Conservation (phyloP, 441 rosid species). For the Mallotus repandus region DNA sequence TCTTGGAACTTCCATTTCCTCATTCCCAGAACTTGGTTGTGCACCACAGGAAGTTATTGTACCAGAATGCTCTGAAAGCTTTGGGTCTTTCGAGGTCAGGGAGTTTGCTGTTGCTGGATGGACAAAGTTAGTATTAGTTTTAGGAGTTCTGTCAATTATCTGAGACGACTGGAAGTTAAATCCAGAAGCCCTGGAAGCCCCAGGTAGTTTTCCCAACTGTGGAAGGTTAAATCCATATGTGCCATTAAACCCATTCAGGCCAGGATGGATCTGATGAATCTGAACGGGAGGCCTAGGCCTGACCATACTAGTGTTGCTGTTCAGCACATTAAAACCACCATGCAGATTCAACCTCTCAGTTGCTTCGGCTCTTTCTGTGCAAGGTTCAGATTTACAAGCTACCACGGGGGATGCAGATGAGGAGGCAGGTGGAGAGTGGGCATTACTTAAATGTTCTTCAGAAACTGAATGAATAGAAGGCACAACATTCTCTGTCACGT, state of each 20-base stretch:
- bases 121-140: constrained; percentile 23
- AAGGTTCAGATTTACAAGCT: constrained; percentile 27
- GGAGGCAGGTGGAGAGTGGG: constrained; percentile 20
- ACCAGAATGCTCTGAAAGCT: constrained; percentile 16
- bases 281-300: constrained; percentile 28
- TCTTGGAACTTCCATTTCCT: constrained; percentile 1
- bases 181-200: constrained; percentile 27
- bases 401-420: constrained; percentile 16
- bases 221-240: constrained; percentile 32
- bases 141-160: constrained; percentile 23
- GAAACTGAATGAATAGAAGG: constrained; percentile 20
- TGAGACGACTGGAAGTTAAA: constrained; percentile 28
- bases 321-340: constrained; percentile 14
- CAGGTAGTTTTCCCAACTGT: constrained; percentile 30
- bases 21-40: constrained; percentile 16
- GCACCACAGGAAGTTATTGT: constrained; percentile 7
- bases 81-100: constrained; percentile 19
- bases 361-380: constrained; percentile 20
- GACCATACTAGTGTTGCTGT: constrained; percentile 21
- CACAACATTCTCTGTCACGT: constrained; percentile 24
- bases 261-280: constrained; percentile 28
- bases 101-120: constrained; percentile 16
- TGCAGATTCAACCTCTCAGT: constrained; percentile 20
- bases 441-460: constrained; percentile 23
- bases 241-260: constrained; percentile 40